Conservation (phyloP, 1,284 basidiomycete species). For the Puccinia horiana region DNA sequence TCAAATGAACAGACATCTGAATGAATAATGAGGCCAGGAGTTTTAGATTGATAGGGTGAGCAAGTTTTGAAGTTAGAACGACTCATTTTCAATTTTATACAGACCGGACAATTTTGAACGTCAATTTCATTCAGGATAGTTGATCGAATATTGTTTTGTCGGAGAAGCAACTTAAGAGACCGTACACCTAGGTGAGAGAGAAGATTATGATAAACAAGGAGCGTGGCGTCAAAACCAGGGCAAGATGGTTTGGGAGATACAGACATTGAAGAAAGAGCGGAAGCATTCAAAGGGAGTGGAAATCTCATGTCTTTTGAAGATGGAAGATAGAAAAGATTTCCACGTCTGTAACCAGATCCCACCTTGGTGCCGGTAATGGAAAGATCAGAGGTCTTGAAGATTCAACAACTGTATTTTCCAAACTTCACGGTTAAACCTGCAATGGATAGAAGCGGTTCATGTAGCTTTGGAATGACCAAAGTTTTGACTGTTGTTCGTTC, state of each 20-base stretch:
- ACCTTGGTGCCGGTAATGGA: not conserved
- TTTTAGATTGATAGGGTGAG: not conserved
- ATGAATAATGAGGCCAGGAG: not conserved
- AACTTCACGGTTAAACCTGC: not conserved
- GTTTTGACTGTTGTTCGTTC: not conserved
- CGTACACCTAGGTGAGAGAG: not conserved
- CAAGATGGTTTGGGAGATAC: not conserved
- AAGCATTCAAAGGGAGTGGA: too few species aligned
- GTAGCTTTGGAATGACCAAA: not conserved
- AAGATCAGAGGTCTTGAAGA: not conserved
- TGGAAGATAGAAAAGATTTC: not conserved
- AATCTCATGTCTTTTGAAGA: not conserved
- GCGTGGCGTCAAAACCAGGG: not conserved
- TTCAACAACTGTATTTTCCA: not conserved
- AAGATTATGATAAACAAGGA: not conserved
- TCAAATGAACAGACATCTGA: too few species aligned
- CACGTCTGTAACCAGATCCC: not conserved
- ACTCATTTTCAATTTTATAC: slow-evolving; percentile 15
- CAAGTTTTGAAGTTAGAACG: not conserved
- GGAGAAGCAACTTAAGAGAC: slow-evolving; percentile 5
- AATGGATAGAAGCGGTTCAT: not conserved
- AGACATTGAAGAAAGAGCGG: not conserved
- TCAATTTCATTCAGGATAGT: not conserved
- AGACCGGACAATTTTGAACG: slow-evolving; percentile 10
- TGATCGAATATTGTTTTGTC: not conserved